These are phyloP conservation scores for Yarrowia alimentaria DNA, from an alignment of 805 yeast species.

Conservation along the genomic window DNA sequence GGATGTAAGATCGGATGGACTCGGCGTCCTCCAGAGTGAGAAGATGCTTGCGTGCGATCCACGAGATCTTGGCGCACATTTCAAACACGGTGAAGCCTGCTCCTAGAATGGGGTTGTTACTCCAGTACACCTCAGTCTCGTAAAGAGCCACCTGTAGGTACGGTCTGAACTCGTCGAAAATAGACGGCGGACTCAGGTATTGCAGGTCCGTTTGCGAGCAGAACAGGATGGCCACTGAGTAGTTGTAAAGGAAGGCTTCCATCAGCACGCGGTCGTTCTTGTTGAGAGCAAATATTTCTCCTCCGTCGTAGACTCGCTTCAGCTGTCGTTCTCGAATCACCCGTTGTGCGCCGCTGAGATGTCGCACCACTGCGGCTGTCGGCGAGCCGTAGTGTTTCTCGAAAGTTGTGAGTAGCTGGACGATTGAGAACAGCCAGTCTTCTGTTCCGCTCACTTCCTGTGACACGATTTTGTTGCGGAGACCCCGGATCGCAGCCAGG, in stretches of 20 bases:
- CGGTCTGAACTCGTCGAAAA: conserved; percentile 21
- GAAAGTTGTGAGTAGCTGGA: conserved; percentile 11
- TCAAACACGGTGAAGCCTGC: conserved; percentile 20
- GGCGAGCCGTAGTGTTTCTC: conserved; percentile 19
- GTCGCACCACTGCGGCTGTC: conserved; percentile 2
- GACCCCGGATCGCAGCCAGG: conserved; percentile 3
- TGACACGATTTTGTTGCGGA: conserved; percentile 8
- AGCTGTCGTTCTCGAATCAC: conserved; percentile 7
- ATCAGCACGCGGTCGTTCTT: conserved; percentile 15
- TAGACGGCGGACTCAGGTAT: conserved; percentile 2
- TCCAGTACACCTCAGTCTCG: conserved; percentile 13
- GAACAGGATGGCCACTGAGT: conserved; percentile 19
- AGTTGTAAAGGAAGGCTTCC: conserved; percentile 24
- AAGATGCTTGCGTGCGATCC: conserved; percentile 6
- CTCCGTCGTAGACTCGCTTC: conserved; percentile 12
- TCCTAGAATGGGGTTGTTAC: conserved; percentile 16
- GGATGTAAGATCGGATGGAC: conserved; percentile 4
- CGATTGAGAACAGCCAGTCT: conserved; percentile 17
- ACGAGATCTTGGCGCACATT: conserved; percentile 12
- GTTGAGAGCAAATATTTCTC: conserved; percentile 25
- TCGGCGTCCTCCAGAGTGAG: conserved; percentile 10
- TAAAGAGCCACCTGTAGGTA: conserved; percentile 10
- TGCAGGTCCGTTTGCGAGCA: conserved; percentile 1
- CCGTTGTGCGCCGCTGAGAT: conserved; percentile 15
- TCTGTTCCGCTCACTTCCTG: conserved; percentile 4